Percentiles rank a stretch among this genome's conserved stretches.
phyloP scores from a whole-genome alignment of 805 yeast species.

The Metschnikowia similis region DNA sequence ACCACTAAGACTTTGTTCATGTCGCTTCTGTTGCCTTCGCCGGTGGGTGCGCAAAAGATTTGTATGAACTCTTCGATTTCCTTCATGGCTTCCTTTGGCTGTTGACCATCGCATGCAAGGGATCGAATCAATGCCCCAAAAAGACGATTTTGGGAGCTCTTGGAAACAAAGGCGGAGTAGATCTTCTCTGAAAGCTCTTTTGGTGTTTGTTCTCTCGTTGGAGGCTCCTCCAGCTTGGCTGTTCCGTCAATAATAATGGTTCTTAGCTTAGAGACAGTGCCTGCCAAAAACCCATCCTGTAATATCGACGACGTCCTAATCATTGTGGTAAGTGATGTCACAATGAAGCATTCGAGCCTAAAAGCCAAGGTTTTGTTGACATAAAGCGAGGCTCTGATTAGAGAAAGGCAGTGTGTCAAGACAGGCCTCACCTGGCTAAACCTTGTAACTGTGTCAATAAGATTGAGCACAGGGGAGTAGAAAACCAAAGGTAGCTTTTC shows the following conservation, averaged over 20 bases:
- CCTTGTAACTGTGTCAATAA: conserved; percentile 17
- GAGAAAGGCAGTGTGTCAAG: conserved; percentile 9
- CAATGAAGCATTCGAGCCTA: conserved; percentile 7
- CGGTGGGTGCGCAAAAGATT: conserved; percentile 14
- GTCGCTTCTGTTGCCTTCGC: conserved; percentile 6
- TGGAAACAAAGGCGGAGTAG: not conserved
- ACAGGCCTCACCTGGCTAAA: conserved; percentile 19
- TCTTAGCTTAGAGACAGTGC: conserved; percentile 13
- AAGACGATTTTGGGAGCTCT: not conserved
- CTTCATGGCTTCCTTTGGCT: conserved; percentile 13
- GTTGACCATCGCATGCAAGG: conserved; percentile 14
- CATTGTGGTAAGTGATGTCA: not conserved
- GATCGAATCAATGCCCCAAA: conserved; percentile 4
- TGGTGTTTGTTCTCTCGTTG: not conserved
- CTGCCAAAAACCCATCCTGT: conserved; percentile 12
- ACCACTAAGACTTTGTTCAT: conserved; percentile 22
- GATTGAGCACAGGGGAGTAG: conserved; percentile 16
- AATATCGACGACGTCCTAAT: conserved; percentile 7
- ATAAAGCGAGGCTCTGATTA: conserved; percentile 2
- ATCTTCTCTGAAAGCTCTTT: conserved; percentile 3
- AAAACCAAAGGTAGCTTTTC: not conserved
- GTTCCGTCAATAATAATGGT: conserved; percentile 11
- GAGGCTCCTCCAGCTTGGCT: not conserved
- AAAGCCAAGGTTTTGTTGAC: conserved; percentile 2
- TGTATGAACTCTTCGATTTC: conserved; percentile 13